These are phyloP conservation scores for Trichocladium antarcticum DNA, from an alignment of 495 filamentous ascomycete genomes.

Conservation along the genomic window DNA sequence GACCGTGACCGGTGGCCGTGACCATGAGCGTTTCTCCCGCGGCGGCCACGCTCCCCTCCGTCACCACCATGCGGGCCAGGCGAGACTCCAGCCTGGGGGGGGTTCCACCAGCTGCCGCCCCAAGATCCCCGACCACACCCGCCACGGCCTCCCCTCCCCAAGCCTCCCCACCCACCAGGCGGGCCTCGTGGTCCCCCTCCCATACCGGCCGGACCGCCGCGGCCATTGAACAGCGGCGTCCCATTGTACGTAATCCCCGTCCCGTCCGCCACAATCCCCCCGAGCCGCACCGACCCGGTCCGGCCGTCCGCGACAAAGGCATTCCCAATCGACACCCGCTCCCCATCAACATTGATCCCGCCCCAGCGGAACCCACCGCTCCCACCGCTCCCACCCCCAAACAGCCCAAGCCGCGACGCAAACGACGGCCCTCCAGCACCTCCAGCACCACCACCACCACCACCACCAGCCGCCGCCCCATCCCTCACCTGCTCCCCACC, in stretches of 20 bases:
- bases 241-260: conserved; percentile 28
- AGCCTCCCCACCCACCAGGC: background rate
- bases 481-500: too few relatives aligned
- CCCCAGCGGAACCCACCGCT: conserved; percentile 25
- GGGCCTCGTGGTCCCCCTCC: background rate
- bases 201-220: background rate
- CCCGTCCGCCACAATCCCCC: conserved; percentile 20
- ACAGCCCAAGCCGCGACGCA: background rate
- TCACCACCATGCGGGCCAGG: background rate
- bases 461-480: background rate
- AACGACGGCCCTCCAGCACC: too few relatives aligned
- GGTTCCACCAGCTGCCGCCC: background rate
- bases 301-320: conserved; percentile 31
- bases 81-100: background rate
- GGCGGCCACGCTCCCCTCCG: background rate
- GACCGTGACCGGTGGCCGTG: conserved; percentile 9
- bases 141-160: background rate
- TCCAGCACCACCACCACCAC: too few relatives aligned
- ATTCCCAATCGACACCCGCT: conserved; percentile 31
- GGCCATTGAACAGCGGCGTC: conserved; percentile 16
- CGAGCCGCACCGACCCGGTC: conserved; percentile 31
- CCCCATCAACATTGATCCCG: conserved; percentile 28
- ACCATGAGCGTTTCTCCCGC: background rate
- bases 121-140: conserved; percentile 1
- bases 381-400: background rate